Conservation (phyloP, 73 alveolate species). For the Durusdinium trenchii region DNA sequence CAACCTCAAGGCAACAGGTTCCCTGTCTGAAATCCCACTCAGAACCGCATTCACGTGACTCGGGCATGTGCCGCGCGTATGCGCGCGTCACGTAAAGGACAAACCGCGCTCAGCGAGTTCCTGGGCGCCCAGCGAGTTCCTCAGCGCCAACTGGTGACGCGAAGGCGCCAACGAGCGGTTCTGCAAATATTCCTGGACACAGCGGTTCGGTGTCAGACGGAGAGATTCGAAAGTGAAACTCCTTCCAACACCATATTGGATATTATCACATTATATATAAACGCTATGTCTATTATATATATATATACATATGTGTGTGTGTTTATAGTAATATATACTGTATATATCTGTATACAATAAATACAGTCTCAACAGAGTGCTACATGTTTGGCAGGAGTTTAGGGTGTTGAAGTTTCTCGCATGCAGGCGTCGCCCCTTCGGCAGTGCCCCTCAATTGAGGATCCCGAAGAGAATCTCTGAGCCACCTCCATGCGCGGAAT, state of each 20-base stretch:
- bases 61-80: too few relatives aligned
- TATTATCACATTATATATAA: not conserved
- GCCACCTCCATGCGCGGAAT: too few relatives aligned
- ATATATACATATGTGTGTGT: not conserved
- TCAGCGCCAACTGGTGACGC: constrained; percentile 79
- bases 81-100: not conserved
- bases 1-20: too few relatives aligned
- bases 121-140: constrained; percentile 17
- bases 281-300: too few relatives aligned
- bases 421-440: too few relatives aligned
- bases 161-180: constrained; percentile 79
- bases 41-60: too few relatives aligned
- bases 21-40: too few relatives aligned
- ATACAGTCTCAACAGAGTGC: not conserved
- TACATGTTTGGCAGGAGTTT: not conserved
- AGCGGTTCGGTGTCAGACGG: not conserved
- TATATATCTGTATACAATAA: not conserved
- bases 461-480: too few relatives aligned
- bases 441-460: too few relatives aligned
- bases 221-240: not conserved
- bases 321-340: not conserved
- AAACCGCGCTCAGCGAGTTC: not conserved
- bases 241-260: not conserved
- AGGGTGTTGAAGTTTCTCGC: too few relatives aligned
- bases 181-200: constrained; percentile 43